Evolutionary conservation across 2,329 filamentous ascomycete species (phyloP).

Genomic region (Volutella citrinella): DNA sequence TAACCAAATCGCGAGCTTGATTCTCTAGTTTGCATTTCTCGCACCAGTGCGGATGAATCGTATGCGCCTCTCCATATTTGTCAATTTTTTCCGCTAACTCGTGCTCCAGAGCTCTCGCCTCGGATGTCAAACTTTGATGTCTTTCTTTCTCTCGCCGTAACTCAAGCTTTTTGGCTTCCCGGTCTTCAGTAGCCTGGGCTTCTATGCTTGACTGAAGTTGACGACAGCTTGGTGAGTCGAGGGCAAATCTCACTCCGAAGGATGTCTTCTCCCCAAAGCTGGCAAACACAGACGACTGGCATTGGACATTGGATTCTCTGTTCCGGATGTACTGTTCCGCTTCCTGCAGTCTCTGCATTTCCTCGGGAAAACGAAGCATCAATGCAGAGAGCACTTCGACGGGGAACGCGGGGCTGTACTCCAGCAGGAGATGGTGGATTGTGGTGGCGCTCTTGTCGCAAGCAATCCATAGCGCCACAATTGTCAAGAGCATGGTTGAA

Average conservation of each 20-base stretch:
- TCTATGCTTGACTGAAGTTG: constrained; percentile 35
- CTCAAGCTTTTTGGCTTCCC: constrained; percentile 9
- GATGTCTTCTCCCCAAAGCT: constrained; percentile 14
- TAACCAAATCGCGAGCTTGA: too few relatives aligned
- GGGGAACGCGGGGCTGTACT: constrained; percentile 47
- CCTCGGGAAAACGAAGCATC: constrained; percentile 37
- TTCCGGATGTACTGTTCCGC: constrained; percentile 44
- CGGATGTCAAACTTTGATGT: constrained; percentile 4
- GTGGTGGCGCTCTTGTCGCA: constrained; percentile 49
- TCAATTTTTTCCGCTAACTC: constrained; percentile 10
- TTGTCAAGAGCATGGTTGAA: constrained; percentile 54
- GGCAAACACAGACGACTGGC: constrained; percentile 11
- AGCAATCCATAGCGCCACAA: constrained; percentile 58
- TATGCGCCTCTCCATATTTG: too few relatives aligned
- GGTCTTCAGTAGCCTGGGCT: constrained; percentile 25
- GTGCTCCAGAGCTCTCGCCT: constrained; percentile 9
- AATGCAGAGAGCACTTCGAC: constrained; percentile 39
- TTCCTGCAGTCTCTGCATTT: constrained; percentile 42
- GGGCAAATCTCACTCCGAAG: constrained; percentile 18
- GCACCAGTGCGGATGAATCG: too few relatives aligned
- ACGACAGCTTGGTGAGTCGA: constrained; percentile 31
- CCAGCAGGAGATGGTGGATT: constrained; percentile 34
- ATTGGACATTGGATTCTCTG: background rate
- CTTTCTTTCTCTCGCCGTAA: constrained; percentile 6
- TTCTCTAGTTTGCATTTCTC: too few relatives aligned